Base-by-base conservation (phyloP, 306 rosid genomes). In the Benincasa hispida region DNA sequence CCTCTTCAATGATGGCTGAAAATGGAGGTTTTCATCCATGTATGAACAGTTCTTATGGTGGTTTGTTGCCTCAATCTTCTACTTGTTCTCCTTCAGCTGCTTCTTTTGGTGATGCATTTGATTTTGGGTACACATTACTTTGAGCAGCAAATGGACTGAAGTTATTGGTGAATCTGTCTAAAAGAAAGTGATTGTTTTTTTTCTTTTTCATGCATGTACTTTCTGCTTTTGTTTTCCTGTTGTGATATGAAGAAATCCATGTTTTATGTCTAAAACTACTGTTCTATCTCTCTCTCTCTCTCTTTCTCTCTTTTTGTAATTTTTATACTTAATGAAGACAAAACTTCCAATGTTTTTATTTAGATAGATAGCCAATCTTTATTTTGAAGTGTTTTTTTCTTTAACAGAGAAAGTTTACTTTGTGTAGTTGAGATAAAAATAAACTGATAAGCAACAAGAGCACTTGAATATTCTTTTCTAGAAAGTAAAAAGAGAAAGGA, bases 101-200 rank as follows among this genome's bases (percentile, higher is more conserved):
- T 84, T 75, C 87, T 62, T 83, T 86, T 79, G 96, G 91, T 34
- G 94, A 91, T 70, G 89, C 60, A 21, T 75, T 87, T 78, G 90
- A 87, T 78, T 80, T 84, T 75, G 96, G 91, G 81, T 65, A 55
- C 67, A 60, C 76, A 50, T 58, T 76, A 25, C 70, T 76, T 21
- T 75, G 78, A 75, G 65, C n/a, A 53, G 66, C 63, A 21, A 55
- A 37, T 27, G 65, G 25, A 27, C 21, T 61, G 42, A 24, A 56
- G 66, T 28, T 25, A 18, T 59, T 61, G 42, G 69, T 61, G 42
- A 61, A 61, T 13, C 11, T 61, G 69, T 27, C 32, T 19, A 74
- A 56, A 35, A 74, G 41, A 74, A 53, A 74, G 41, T 19, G 67
- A 22, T 57, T 63, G 1, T 56, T 57, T 57, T 34, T 8, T 21